Percentiles rank a stretch among this genome's conserved stretches.
These are phyloP conservation scores for Cordyceps sp. DNA, from an alignment of 2,329 filamentous ascomycete species.

Conservation along the genomic window DNA sequence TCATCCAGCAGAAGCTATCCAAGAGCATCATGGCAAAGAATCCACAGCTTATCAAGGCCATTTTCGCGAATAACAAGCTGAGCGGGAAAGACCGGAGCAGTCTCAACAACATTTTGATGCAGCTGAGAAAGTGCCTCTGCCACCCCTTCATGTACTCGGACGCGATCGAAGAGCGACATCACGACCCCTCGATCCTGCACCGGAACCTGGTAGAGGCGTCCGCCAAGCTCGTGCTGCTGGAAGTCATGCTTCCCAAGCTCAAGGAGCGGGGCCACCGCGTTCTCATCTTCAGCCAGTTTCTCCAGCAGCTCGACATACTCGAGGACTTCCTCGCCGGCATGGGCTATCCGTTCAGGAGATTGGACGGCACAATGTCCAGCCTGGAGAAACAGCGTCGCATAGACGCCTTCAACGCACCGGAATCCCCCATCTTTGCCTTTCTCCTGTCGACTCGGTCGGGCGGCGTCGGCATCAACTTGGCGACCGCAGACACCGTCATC, in stretches of 20 bases:
- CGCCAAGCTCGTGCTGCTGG: constrained; percentile 70
- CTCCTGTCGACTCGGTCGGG: constrained; percentile 86
- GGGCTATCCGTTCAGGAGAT: constrained; percentile 55
- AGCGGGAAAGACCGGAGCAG: constrained; percentile 59
- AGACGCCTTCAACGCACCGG: constrained; percentile 77
- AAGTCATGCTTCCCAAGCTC: constrained; percentile 75
- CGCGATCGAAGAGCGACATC: constrained; percentile 69
- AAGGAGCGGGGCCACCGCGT: constrained; percentile 76
- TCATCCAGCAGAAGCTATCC: constrained; percentile 85
- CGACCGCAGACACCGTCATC: constrained; percentile 93
- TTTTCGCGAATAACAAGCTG: constrained; percentile 55
- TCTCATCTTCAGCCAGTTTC: constrained; percentile 89
- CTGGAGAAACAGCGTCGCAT: constrained; percentile 89
- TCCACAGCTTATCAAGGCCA: constrained; percentile 70
- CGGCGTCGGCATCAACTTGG: constrained; percentile 93
- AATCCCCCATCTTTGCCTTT: constrained; percentile 76
- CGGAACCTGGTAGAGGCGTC: constrained; percentile 83
- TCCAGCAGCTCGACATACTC: constrained; percentile 72
- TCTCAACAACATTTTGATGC: constrained; percentile 88
- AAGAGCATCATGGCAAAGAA: constrained; percentile 88
- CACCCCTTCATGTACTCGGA: constrained; percentile 92
- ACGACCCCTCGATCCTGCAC: constrained; percentile 45
- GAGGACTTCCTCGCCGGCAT: constrained; percentile 81
- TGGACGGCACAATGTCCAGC: constrained; percentile 71
- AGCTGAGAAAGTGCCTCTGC: constrained; percentile 84